These are phyloP conservation scores for Phytophthora melonis DNA, from an alignment of 352 stramenopile species.

Conservation along the genomic window DNA sequence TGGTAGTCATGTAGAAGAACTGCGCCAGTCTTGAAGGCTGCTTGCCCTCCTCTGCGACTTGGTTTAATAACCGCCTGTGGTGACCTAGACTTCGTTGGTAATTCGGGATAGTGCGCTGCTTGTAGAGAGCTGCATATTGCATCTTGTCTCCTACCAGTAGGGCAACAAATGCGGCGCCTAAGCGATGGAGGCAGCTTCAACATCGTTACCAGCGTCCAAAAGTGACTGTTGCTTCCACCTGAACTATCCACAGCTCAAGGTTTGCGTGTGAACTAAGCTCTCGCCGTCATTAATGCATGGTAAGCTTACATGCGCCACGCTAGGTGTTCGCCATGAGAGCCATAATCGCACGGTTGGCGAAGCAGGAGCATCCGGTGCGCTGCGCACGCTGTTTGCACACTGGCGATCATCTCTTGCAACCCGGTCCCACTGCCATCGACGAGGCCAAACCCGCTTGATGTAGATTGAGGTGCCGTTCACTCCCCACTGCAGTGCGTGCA, in stretches of 20 bases:
- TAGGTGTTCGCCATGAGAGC: neutral
- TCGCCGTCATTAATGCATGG: neutral
- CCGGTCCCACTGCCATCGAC: constrained; percentile 19
- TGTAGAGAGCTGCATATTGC: constrained; percentile 1
- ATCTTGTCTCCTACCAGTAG: neutral
- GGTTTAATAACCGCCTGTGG: neutral
- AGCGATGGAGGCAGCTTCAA: constrained; percentile 24
- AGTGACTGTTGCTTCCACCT: constrained; percentile 24
- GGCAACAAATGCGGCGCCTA: constrained; percentile 1
- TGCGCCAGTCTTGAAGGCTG: neutral
- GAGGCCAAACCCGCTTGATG: constrained; percentile 27
- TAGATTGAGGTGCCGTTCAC: constrained; percentile 11
- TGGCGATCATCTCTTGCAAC: constrained; percentile 28
- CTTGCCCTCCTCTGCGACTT: neutral
- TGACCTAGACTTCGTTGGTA: neutral
- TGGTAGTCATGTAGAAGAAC: neutral
- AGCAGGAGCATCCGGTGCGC: constrained; percentile 6
- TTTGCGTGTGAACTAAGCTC: neutral
- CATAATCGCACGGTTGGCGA: constrained; percentile 17
- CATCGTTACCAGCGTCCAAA: constrained; percentile 28
- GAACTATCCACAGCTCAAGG: constrained; percentile 28
- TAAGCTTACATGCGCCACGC: neutral
- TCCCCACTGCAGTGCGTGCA: neutral
- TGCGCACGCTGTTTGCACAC: constrained; percentile 25
- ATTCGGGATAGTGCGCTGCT: neutral